Conservation (phyloP, 1,284 basidiomycete species). For the Wallemia ichthyophaga region DNA sequence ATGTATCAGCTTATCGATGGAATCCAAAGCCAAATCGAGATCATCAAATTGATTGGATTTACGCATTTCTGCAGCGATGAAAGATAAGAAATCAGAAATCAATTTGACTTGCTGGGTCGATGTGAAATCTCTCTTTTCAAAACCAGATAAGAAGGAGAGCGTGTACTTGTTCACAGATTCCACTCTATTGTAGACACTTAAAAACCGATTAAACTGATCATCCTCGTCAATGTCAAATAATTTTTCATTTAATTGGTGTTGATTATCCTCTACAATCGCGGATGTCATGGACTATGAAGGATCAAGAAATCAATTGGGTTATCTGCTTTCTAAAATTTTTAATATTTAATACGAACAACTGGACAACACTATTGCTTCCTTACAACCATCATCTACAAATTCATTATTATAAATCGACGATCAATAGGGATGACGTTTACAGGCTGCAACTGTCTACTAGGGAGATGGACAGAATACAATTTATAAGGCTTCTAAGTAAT, state of each 20-base stretch:
- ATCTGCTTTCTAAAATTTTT: neutral
- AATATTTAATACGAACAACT: neutral
- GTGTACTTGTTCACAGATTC: neutral
- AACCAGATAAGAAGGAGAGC: constrained; percentile 46
- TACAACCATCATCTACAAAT: neutral
- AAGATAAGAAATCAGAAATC: constrained; percentile 52
- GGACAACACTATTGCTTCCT: neutral
- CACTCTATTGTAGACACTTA: neutral
- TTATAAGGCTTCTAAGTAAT: neutral
- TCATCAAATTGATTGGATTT: neutral
- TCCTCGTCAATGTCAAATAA: neutral
- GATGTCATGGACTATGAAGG: neutral
- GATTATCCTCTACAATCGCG: neutral
- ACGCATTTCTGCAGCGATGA: neutral
- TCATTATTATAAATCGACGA: neutral
- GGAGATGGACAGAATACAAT: neutral
- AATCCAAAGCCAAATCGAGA: neutral
- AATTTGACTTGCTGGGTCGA: constrained; percentile 74
- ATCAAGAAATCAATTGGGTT: neutral
- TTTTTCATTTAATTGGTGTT: neutral
- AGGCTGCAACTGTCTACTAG: neutral
- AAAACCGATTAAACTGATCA: neutral
- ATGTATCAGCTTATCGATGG: neutral
- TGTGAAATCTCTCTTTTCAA: constrained; percentile 58
- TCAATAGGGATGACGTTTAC: neutral